These are phyloP conservation scores for Thalassiosira sp. DNA, from an alignment of 352 stramenopile species.

Conservation along the genomic window DNA sequence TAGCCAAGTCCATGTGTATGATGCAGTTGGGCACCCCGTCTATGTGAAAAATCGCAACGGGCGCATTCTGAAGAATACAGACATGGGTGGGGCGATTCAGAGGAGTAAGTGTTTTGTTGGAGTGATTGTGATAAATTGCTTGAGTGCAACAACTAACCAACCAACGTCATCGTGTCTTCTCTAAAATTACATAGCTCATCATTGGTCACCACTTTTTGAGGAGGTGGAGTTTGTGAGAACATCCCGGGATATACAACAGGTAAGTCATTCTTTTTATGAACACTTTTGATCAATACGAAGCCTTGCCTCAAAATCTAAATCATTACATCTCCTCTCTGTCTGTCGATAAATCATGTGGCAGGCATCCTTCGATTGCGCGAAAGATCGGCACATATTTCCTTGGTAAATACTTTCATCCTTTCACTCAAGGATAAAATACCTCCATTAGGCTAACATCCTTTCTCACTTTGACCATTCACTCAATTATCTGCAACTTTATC, in stretches of 20 bases:
- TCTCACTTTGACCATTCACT: too few species aligned
- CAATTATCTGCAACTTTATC: too few species aligned
- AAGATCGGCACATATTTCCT: constrained; percentile 83
- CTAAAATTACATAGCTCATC: constrained; percentile 59
- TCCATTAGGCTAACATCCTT: too few species aligned
- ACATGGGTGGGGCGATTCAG: constrained; percentile 68
- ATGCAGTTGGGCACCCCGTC: constrained; percentile 81
- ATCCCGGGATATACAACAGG: constrained; percentile 54
- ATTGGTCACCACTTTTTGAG: constrained; percentile 80
- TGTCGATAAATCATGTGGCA: constrained; percentile 11
- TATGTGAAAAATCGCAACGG: constrained; percentile 81
- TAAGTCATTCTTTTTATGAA: background rate
- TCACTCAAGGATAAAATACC: too few species aligned
- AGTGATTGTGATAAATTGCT: background rate
- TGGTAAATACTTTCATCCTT: too few species aligned
- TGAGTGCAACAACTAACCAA: background rate
- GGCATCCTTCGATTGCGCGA: constrained; percentile 79
- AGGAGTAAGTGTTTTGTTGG: constrained; percentile 17
- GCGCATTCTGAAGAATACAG: constrained; percentile 69
- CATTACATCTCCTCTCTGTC: too few species aligned
- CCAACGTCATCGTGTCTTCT: background rate
- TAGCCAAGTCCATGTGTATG: constrained; percentile 82
- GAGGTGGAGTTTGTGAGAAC: constrained; percentile 82
- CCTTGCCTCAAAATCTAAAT: too few species aligned
- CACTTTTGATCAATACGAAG: background rate